Evolutionary conservation across 345 rosid species (phyloP).

Genomic region (Toxicodendron radicans): DNA sequence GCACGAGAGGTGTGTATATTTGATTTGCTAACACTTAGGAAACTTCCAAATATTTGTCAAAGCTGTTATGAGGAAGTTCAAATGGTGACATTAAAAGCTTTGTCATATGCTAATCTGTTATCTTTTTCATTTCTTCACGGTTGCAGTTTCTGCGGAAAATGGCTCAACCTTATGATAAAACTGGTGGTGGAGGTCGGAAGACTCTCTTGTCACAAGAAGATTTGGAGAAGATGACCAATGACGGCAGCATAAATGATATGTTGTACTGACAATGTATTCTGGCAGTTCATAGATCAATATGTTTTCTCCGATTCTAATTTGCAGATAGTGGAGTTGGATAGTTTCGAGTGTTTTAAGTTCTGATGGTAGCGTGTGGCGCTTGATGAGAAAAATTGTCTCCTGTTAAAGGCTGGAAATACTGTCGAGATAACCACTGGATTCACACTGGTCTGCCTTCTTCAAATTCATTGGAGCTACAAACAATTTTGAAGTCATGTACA

Average conservation of each 20-base stretch:
- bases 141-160: conserved; percentile 86
- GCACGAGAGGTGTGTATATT: conserved; percentile 71
- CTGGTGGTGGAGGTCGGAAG: conserved; percentile 55
- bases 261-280: conserved; percentile 15
- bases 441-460: neutral
- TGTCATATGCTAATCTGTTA: neutral
- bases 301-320: neutral
- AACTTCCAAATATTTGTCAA: neutral
- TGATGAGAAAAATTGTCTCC: too few relatives aligned
- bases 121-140: neutral
- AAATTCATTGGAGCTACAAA: neutral
- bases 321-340: neutral
- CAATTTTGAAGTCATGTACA: conserved; percentile 2
- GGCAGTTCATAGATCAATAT: neutral
- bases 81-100: neutral
- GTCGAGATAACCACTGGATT: neutral
- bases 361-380: neutral
- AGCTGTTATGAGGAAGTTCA: neutral
- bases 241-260: conserved; percentile 50
- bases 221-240: conserved; percentile 73
- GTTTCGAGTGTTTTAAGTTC: neutral
- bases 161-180: conserved; percentile 96
- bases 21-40: neutral
- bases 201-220: conserved; percentile 87
- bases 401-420: neutral